phyloP scores from a whole-genome alignment of 2,329 filamentous ascomycete species.

The Fusarium sp. region DNA sequence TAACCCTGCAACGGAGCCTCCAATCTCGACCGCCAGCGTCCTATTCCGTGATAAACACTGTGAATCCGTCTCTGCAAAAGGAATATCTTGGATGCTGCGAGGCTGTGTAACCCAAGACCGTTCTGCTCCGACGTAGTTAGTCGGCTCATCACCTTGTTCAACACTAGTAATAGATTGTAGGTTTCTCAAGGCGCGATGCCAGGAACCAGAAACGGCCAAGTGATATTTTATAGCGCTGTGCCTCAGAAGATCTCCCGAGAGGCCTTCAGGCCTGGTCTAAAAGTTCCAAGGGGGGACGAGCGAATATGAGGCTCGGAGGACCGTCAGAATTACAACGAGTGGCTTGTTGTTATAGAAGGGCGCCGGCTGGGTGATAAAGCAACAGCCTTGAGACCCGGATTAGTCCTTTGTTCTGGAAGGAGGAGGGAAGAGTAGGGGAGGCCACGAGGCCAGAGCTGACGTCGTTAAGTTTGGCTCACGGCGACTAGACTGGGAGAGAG shows the following conservation, averaged over 20 bases:
- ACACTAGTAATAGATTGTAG: constrained; percentile 30
- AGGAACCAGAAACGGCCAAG: constrained; percentile 19
- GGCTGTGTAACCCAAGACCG: constrained; percentile 36
- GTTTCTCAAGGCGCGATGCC: constrained; percentile 29
- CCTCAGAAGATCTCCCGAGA: constrained; percentile 9
- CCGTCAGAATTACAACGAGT: constrained; percentile 27
- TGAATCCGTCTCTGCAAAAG: constrained; percentile 28
- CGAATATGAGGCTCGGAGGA: constrained; percentile 15
- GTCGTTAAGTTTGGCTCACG: constrained; percentile 41
- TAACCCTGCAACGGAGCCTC: constrained; percentile 28
- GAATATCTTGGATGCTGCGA: constrained; percentile 34
- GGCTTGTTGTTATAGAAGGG: constrained; percentile 16
- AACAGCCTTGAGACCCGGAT: constrained; percentile 17
- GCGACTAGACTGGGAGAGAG: constrained; percentile 39
- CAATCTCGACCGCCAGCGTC: constrained; percentile 26
- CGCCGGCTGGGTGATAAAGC: constrained; percentile 16
- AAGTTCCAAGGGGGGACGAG: constrained; percentile 2
- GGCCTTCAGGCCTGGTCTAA: constrained; percentile 11
- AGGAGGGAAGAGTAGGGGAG: constrained; percentile 37
- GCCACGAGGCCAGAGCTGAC: constrained; percentile 44
- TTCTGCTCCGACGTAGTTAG: constrained; percentile 32
- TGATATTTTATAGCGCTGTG: constrained; percentile 17
- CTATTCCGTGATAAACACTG: constrained; percentile 25
- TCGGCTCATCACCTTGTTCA: constrained; percentile 35
- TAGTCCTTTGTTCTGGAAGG: constrained; percentile 35